A percentile compares a stretch with the other conserved stretches of the same genome.
Conservation (phyloP, 2,329 filamentous ascomycete species). For the Botrytis deweyae region DNA sequence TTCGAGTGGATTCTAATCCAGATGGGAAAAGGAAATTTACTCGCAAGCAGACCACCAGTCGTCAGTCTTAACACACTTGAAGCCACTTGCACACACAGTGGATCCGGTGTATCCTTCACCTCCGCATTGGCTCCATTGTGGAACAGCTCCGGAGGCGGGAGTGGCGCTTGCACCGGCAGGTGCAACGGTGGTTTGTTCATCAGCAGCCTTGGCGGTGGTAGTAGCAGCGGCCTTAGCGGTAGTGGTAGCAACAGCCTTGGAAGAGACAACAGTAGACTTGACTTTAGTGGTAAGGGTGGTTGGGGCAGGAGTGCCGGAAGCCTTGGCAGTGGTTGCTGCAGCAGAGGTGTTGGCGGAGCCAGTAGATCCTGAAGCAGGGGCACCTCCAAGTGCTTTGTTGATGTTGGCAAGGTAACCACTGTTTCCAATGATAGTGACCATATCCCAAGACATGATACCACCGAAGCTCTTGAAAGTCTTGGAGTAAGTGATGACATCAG, state of each 20-base stretch:
- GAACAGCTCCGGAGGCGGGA: background rate
- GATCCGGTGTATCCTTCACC: constrained; percentile 28
- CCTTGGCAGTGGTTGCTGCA: constrained; percentile 3
- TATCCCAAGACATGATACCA: constrained; percentile 68
- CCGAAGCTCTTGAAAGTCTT: constrained; percentile 58
- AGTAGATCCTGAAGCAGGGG: constrained; percentile 4
- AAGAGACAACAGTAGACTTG: background rate
- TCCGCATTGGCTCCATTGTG: constrained; percentile 31
- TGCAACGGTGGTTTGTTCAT: background rate
- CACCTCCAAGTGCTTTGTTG: constrained; percentile 18
- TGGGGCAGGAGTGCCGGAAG: background rate
- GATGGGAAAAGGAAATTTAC: constrained; percentile 2
- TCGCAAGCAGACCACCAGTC: constrained; percentile 22
- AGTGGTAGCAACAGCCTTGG: background rate
- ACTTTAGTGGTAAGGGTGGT: constrained; percentile 14
- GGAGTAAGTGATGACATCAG: constrained; percentile 51
- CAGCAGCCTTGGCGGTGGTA: background rate
- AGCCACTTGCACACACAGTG: constrained; percentile 25
- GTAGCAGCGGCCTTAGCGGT: background rate
- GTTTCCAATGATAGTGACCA: constrained; percentile 51
- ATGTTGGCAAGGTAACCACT: constrained; percentile 13
- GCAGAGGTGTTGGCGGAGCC: constrained; percentile 13
- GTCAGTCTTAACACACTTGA: constrained; percentile 28
- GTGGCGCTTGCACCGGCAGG: background rate
- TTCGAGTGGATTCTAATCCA: background rate